A percentile compares a stretch with the other conserved stretches of the same genome.
phyloP scores from a whole-genome alignment of 2,329 filamentous ascomycete species.

The Zelopaecilomyces penicillatus region DNA sequence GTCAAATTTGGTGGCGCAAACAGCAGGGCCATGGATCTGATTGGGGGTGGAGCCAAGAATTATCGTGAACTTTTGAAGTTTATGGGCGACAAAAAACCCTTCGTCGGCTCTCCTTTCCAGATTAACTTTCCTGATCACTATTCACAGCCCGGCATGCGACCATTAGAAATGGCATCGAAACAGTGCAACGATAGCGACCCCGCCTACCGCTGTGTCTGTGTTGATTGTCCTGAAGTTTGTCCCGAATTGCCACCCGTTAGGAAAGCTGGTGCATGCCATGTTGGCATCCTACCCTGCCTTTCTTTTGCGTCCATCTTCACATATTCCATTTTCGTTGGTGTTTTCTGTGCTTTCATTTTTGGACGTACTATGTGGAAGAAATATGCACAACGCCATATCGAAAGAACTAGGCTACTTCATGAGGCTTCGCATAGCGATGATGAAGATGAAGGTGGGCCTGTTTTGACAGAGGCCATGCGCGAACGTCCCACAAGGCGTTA shows the following conservation, averaged over 20 bases:
- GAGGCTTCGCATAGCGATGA: slow-evolving; percentile 80
- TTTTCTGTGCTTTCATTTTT: slow-evolving; percentile 56
- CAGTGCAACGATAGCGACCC: slow-evolving; percentile 86
- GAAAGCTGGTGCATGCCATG: slow-evolving; percentile 62
- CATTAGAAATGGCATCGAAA: slow-evolving; percentile 65
- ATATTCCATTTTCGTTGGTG: slow-evolving; percentile 67
- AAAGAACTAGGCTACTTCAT: slow-evolving; percentile 78
- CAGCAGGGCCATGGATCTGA: slow-evolving; percentile 88
- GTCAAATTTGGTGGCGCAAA: slow-evolving; percentile 97
- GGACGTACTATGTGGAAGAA: slow-evolving; percentile 70
- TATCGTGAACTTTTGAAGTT: slow-evolving; percentile 84
- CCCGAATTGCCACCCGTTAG: slow-evolving; percentile 72
- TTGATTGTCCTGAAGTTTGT: slow-evolving; percentile 84
- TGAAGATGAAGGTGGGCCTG: slow-evolving; percentile 78
- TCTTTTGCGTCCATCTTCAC: slow-evolving; percentile 87
- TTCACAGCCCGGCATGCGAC: slow-evolving; percentile 59
- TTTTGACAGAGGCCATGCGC: slow-evolving; percentile 66
- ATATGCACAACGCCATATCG: slow-evolving; percentile 65
- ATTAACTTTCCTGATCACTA: slow-evolving; percentile 77
- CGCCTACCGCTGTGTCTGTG: slow-evolving; percentile 80
- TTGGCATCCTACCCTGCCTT: slow-evolving; percentile 82
- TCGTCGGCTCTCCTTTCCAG: slow-evolving; percentile 88
- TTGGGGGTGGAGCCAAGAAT: slow-evolving; percentile 89
- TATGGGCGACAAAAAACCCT: slow-evolving; percentile 77
- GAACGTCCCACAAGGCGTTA: slow-evolving; percentile 76